phyloP scores from a whole-genome alignment of 2,329 filamentous ascomycete species.

The Exophiala mesophila region DNA sequence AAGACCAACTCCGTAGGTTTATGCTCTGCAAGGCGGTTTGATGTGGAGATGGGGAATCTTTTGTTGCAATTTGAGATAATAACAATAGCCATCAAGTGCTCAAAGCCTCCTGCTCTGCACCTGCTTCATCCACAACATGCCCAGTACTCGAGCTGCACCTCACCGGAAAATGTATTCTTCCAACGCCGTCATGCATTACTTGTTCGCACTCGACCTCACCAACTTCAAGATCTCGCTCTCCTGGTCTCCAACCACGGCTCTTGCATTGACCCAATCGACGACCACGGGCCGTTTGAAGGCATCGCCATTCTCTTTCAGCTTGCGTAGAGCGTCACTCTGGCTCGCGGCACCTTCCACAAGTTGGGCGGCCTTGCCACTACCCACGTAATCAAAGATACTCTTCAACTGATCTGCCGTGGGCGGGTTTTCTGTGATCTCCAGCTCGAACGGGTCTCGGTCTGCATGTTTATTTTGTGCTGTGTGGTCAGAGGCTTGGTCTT shows the following conservation, averaged over 20 bases:
- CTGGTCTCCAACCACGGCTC: conserved; percentile 68
- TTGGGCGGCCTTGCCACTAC: conserved; percentile 54
- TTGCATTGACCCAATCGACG: conserved; percentile 93
- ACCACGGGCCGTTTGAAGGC: conserved; percentile 74
- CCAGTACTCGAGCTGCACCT: too few relatives aligned
- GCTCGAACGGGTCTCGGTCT: conserved; percentile 69
- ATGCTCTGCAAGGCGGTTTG: too few relatives aligned
- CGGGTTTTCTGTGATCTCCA: conserved; percentile 73
- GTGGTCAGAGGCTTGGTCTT: conserved; percentile 69
- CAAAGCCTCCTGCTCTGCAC: too few relatives aligned
- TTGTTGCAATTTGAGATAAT: too few relatives aligned
- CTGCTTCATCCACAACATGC: too few relatives aligned
- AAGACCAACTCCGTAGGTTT: too few relatives aligned
- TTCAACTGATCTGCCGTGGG: conserved; percentile 79
- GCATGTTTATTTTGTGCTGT: conserved; percentile 51
- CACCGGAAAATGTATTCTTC: too few relatives aligned
- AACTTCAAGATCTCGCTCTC: conserved; percentile 87
- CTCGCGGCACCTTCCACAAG: conserved; percentile 70
- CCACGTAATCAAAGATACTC: conserved; percentile 79
- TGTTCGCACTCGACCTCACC: conserved; percentile 45
- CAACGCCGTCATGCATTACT: too few relatives aligned
- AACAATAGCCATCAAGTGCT: too few relatives aligned
- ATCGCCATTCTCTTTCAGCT: conserved; percentile 64
- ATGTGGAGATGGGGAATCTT: too few relatives aligned
- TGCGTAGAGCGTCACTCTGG: conserved; percentile 72